Conservation (phyloP, 257 asterid species). For the Voacanga thouarsii region DNA sequence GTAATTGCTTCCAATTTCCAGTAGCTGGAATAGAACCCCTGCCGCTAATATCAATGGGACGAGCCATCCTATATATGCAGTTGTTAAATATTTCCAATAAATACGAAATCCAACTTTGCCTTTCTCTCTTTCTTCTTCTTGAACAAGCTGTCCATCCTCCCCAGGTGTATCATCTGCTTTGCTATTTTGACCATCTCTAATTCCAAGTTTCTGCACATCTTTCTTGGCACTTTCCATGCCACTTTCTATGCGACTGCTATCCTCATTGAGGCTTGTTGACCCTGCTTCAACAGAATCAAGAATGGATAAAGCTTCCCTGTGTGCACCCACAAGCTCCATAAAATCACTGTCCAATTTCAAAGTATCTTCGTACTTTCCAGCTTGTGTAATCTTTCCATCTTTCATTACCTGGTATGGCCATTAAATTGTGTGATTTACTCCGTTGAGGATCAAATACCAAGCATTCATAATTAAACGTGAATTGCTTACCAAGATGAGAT, state of each 20-base stretch:
- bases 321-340: conserved; percentile 91
- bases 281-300: conserved; percentile 41
- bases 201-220: conserved; percentile 33
- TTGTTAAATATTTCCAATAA: conserved; percentile 78
- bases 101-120: conserved; percentile 71
- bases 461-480: conserved; percentile 9
- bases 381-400: conserved; percentile 71
- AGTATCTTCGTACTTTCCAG: conserved; percentile 75
- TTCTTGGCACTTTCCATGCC: conserved; percentile 20
- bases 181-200: conserved; percentile 29
- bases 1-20: conserved; percentile 90
- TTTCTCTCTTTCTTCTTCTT: conserved; percentile 94
- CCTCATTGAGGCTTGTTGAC: no score
- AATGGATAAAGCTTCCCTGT: conserved; percentile 69
- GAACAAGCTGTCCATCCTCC: conserved; percentile 63
- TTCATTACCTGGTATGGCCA: conserved; percentile 62
- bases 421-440: neutral
- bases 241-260: conserved; percentile 10
- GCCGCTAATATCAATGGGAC: conserved; percentile 68
- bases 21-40: conserved; percentile 55
- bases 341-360: conserved; percentile 66
- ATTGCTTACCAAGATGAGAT: conserved; percentile 68
- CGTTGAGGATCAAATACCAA: neutral
- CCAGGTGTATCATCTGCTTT: conserved; percentile 27
- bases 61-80: conserved; percentile 78